Conservation (phyloP, 2,329 filamentous ascomycete genomes). For the Botryotinia calthae region DNA sequence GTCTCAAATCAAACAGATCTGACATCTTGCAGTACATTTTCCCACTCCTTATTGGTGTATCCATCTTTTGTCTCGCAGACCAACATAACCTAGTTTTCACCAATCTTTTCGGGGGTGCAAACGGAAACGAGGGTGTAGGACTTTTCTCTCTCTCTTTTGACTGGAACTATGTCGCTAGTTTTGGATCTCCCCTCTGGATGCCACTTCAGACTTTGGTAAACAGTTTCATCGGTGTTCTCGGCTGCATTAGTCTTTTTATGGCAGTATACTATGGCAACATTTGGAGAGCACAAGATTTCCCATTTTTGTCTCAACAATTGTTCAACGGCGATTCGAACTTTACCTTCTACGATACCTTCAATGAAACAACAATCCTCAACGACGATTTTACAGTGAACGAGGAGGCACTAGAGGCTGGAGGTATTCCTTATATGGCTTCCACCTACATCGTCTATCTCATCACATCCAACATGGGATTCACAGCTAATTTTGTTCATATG, state of each 20-base stretch:
- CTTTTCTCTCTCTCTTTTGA: constrained; percentile 42
- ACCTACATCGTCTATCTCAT: constrained; percentile 44
- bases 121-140: constrained; percentile 45
- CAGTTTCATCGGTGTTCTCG: constrained; percentile 37
- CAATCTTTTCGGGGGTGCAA: constrained; percentile 50
- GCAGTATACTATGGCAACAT: constrained; percentile 45
- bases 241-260: constrained; percentile 40
- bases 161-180: constrained; percentile 43
- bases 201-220: constrained; percentile 41
- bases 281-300: constrained; percentile 44
- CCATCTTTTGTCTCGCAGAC: constrained; percentile 48
- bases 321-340: constrained; percentile 42
- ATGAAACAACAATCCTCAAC: constrained; percentile 46
- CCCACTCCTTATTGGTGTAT: constrained; percentile 50
- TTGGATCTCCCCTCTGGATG: constrained; percentile 30
- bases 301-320: constrained; percentile 45
- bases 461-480: constrained; percentile 47
- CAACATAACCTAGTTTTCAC: constrained; percentile 46
- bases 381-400: constrained; percentile 42
- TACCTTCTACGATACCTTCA: constrained; percentile 42
- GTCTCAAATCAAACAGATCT: not conserved
- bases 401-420: constrained; percentile 38
- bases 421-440: constrained; percentile 45
- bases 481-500: constrained; percentile 48
- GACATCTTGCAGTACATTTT: constrained; percentile 20